Evolutionary conservation across 2,329 filamentous ascomycete species (phyloP), one percentile per base, ranked within the genome.

Genomic region (Aspergillus calidoustus): DNA sequence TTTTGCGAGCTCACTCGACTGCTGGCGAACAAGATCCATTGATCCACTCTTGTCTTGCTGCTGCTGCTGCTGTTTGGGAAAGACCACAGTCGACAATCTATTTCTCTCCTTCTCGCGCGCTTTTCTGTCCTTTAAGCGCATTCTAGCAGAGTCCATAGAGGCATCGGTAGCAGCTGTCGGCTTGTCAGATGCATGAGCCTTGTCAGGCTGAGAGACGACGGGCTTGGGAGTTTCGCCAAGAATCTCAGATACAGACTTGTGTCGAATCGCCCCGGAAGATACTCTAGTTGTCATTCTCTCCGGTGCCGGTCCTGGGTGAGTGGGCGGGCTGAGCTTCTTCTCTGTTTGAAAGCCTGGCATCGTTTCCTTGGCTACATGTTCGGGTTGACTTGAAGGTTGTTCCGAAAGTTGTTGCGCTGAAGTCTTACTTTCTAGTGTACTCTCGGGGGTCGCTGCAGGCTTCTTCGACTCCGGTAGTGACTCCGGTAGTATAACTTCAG

Each of bases 221-320:
- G 74, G 69, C 65, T 79, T 74, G 46, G 85, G 81, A 19, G 82
- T 83, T 62, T 87, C 87, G 56, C 86, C 88, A 6, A 91, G 80
- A 47, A 91, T 90, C 73, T 92, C 90, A 19, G 87, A 89, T 4
- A 91, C 88, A 5, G 89, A 91, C 71, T 91, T 92, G 56, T 89
- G 87, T 63, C 86, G 83, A 68, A 91, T 87, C 3, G 88, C 86
- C 47, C 89, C 89, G 9, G 90, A 91, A 3, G 88, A 87, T 23
- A 91, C 87, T 67, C 89, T 80, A 1, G 89, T 91, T 11, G 87
- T 89, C 79, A 89, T 89, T 31, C 88, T 83, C 67, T 84, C 83
- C 4, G 77, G 69, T 48, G 80, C 69, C 58, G 60, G 76, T 67
- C 31, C 76, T 58, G 66, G 64, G 41, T 68, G 67, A 7, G 61